A percentile compares a stretch with the other conserved stretches of the same genome.
phyloP scores from a whole-genome alignment of 805 yeast species.

The Spathaspora passalidarum region DNA sequence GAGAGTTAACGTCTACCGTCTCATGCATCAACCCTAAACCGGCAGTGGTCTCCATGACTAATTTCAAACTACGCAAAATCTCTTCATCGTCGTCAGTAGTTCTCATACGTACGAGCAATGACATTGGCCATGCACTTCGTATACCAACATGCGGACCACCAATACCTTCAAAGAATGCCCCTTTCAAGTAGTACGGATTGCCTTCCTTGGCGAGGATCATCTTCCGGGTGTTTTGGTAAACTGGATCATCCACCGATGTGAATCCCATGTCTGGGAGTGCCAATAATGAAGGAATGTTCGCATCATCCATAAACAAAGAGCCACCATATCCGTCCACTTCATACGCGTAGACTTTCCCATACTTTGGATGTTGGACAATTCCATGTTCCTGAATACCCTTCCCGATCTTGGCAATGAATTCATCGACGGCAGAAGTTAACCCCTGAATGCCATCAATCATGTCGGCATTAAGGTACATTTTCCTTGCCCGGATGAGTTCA shows the following conservation, averaged over 20 bases:
- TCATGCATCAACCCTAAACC: conserved; percentile 85
- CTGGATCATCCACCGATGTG: conserved; percentile 43
- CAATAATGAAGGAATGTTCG: conserved; percentile 79
- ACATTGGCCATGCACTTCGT: conserved; percentile 87
- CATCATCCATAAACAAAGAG: conserved; percentile 78
- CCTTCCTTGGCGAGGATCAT: conserved; percentile 70
- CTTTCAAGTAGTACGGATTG: conserved; percentile 74
- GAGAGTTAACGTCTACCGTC: conserved; percentile 62
- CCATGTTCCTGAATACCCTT: conserved; percentile 63
- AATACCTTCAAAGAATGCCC: conserved; percentile 65
- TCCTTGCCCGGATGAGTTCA: conserved; percentile 47
- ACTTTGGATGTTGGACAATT: conserved; percentile 60
- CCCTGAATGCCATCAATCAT: background rate
- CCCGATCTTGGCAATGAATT: conserved; percentile 42
- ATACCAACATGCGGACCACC: conserved; percentile 93
- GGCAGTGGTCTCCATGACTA: conserved; percentile 60
- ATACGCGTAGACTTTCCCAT: conserved; percentile 79
- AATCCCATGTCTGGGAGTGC: conserved; percentile 81
- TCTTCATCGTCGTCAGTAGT: conserved; percentile 73
- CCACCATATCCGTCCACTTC: conserved; percentile 90
- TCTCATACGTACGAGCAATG: conserved; percentile 68
- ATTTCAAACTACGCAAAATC: conserved; percentile 46
- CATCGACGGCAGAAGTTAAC: conserved; percentile 18
- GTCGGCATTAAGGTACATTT: conserved; percentile 15
- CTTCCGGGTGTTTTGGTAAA: conserved; percentile 75